Evolutionary conservation across 768 basidiomycete species (phyloP).

Genomic region (Pisolithus tinctorius): DNA sequence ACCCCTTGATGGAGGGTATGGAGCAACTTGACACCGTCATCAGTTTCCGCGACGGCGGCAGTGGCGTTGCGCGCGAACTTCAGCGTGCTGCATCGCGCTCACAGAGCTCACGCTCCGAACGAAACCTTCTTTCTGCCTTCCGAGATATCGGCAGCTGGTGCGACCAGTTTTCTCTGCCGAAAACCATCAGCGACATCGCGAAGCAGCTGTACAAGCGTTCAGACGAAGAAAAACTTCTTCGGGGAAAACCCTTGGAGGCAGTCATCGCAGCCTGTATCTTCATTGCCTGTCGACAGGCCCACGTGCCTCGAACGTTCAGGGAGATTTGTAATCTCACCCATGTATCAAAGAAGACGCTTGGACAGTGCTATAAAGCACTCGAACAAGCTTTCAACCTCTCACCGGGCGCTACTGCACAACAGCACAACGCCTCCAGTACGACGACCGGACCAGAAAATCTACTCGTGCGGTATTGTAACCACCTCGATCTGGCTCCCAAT

Average conservation of each 20-base stretch:
- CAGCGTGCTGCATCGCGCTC: constrained; percentile 87
- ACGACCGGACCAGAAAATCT: constrained; percentile 77
- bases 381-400: constrained; percentile 85
- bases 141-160: constrained; percentile 91
- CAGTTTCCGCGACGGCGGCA: constrained; percentile 91
- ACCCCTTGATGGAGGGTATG: constrained; percentile 89
- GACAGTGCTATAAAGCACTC: constrained; percentile 87
- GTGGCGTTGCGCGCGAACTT: constrained; percentile 85
- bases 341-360: constrained; percentile 91
- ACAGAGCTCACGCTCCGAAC: constrained; percentile 72
- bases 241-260: constrained; percentile 87
- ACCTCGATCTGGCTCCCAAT: constrained; percentile 76
- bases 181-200: constrained; percentile 90
- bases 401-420: constrained; percentile 65
- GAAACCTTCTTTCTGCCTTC: constrained; percentile 83
- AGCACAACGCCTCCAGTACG: constrained; percentile 31
- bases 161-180: constrained; percentile 90
- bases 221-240: constrained; percentile 89
- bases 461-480: constrained; percentile 90
- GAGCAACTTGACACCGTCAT: constrained; percentile 94
- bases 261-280: constrained; percentile 98
- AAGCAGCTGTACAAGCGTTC: constrained; percentile 97
- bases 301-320: constrained; percentile 92
- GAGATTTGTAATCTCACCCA: constrained; percentile 92
- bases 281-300: constrained; percentile 91